phyloP scores from a whole-genome alignment of 495 filamentous ascomycete genomes.

The Penicillium lagena region DNA sequence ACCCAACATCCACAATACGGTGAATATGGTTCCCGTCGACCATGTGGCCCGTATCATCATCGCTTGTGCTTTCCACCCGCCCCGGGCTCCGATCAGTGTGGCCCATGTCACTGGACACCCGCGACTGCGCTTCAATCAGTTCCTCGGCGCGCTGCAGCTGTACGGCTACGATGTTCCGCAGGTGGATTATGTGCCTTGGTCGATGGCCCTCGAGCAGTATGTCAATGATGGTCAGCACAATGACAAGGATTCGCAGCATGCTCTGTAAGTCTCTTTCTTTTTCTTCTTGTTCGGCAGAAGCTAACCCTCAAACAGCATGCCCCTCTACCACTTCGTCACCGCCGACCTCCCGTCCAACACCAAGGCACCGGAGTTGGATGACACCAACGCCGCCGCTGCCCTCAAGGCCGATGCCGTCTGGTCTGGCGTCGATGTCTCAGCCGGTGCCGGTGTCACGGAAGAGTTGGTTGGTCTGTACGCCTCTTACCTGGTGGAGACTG shows the following conservation, averaged over 20 bases:
- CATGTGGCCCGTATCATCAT: constrained; percentile 77
- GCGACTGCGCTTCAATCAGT: constrained; percentile 72
- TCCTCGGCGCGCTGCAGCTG: constrained; percentile 58
- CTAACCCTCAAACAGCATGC: constrained; percentile 44
- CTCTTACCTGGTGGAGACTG: constrained; percentile 62
- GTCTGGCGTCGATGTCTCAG: constrained; percentile 57
- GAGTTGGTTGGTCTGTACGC: constrained; percentile 69
- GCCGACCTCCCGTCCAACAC: constrained; percentile 72
- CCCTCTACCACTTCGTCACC: constrained; percentile 79
- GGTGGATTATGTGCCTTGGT: constrained; percentile 55
- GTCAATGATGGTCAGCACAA: constrained; percentile 53
- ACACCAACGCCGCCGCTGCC: constrained; percentile 60
- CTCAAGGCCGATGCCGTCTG: constrained; percentile 56
- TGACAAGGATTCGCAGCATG: constrained; percentile 57
- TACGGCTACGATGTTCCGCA: constrained; percentile 75
- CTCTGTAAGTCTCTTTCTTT: constrained; percentile 38
- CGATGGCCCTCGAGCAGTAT: constrained; percentile 50
- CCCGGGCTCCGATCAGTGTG: constrained; percentile 44
- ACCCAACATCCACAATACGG: constrained; percentile 76
- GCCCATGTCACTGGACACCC: constrained; percentile 80
- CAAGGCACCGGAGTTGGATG: constrained; percentile 74
- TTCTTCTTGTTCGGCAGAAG: not conserved
- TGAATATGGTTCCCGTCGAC: constrained; percentile 86
- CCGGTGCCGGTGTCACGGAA: constrained; percentile 56
- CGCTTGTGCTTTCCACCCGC: constrained; percentile 61